A percentile compares a stretch with the other conserved stretches of the same genome.
phyloP scores from a whole-genome alignment of 2,329 filamentous ascomycete species.

The Botrytis byssoidea region DNA sequence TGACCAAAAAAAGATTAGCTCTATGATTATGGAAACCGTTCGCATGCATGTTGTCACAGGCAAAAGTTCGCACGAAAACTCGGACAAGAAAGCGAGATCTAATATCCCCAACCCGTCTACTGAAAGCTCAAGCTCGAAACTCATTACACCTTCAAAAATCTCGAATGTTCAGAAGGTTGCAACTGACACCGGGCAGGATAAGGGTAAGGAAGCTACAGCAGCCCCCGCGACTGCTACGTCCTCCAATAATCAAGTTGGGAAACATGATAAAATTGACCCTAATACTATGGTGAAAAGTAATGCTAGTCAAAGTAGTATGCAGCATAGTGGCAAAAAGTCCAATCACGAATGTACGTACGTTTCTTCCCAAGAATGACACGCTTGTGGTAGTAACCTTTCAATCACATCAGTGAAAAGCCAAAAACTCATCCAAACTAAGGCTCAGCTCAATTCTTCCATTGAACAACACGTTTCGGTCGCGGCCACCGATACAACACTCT shows the following conservation, averaged over 20 bases:
- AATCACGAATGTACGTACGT: background rate
- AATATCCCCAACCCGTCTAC: background rate
- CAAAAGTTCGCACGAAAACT: constrained; percentile 6
- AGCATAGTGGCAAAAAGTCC: background rate
- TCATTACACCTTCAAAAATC: background rate
- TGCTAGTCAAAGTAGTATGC: background rate
- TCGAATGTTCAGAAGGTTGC: background rate
- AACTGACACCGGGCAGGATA: background rate
- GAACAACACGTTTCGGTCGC: background rate
- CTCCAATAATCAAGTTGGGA: background rate
- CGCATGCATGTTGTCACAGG: constrained; percentile 1
- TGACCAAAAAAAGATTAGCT: background rate
- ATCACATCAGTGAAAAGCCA: background rate
- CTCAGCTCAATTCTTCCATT: background rate
- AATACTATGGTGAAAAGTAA: background rate
- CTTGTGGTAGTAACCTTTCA: constrained; percentile 1
- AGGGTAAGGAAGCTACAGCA: background rate
- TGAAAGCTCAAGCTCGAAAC: background rate
- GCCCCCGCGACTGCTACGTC: background rate
- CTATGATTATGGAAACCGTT: background rate
- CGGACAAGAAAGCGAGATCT: constrained; percentile 4
- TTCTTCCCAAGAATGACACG: background rate
- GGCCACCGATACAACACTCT: background rate
- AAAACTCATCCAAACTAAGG: background rate
- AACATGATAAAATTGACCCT: constrained; percentile 1